These are phyloP conservation scores for Glomus cerebriforme DNA, from an alignment of 192 early-diverging fungal species.

Conservation along the genomic window DNA sequence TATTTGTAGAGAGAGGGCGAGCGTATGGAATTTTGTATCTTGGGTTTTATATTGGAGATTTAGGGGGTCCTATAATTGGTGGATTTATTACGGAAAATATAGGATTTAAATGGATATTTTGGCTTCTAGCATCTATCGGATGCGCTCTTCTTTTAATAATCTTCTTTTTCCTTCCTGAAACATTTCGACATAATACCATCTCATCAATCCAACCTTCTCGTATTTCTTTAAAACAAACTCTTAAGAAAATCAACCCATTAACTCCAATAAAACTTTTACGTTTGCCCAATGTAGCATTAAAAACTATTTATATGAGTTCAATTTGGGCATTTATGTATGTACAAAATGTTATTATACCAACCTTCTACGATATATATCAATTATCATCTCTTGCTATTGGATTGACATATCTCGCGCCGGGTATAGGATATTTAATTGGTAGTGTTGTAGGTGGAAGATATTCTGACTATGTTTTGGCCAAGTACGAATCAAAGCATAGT, in stretches of 20 bases:
- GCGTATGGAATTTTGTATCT: conserved; percentile 43
- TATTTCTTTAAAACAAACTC: background rate
- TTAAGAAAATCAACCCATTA: conserved; percentile 2
- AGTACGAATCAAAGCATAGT: background rate
- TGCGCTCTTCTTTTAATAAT: background rate
- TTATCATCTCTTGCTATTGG: background rate
- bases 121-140: conserved; percentile 40
- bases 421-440: conserved; percentile 21
- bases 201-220: background rate
- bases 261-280: background rate
- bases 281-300: background rate
- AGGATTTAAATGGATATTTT: conserved; percentile 39
- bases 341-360: conserved; percentile 6
- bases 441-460: conserved; percentile 2
- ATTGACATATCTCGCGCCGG: background rate
- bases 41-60: conserved; percentile 38
- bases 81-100: conserved; percentile 1
- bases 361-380: background rate
- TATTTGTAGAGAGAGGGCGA: conserved; percentile 35
- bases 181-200: background rate
- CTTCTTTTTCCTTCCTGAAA: conserved; percentile 21
- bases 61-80: conserved; percentile 47
- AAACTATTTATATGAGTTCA: background rate
- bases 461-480: background rate
- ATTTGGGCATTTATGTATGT: background rate